Percentiles rank a stretch among this genome's conserved stretches.
Evolutionary conservation across 2,329 filamentous ascomycete species (phyloP).

Genomic region (Ophiocordyceps camponoti-saundersi): DNA sequence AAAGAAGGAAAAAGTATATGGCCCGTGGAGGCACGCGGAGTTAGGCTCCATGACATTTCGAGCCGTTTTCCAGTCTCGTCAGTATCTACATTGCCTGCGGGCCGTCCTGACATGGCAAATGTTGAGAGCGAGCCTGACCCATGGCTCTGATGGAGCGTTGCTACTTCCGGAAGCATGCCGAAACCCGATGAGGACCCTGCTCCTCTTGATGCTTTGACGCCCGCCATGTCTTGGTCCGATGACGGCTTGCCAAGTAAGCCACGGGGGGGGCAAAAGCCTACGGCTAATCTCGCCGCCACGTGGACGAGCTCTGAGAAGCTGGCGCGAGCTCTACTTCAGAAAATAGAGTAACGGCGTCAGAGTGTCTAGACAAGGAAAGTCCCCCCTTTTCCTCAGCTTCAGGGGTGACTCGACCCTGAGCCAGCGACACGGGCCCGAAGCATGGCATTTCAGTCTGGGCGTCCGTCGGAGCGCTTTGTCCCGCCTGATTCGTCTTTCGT

Average conservation of each 20-base stretch:
- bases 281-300: neutral
- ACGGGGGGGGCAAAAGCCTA: neutral
- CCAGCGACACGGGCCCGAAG: neutral
- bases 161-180: neutral
- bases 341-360: neutral
- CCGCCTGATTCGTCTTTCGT: neutral
- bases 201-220: neutral
- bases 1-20: neutral
- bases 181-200: neutral
- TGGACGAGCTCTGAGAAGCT: neutral
- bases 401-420: neutral
- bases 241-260: neutral
- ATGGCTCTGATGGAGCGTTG: neutral
- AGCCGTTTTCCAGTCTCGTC: no score
- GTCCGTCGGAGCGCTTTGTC: neutral
- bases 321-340: neutral
- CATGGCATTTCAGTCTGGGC: no score
- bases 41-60: no score
- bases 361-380: no score
- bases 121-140: neutral
- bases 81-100: neutral
- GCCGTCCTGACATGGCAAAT: neutral
- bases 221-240: neutral
- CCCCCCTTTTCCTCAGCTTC: neutral
- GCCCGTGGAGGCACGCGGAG: no score